Conservation (phyloP, 306 rosid species). For the Prunus mongolica region DNA sequence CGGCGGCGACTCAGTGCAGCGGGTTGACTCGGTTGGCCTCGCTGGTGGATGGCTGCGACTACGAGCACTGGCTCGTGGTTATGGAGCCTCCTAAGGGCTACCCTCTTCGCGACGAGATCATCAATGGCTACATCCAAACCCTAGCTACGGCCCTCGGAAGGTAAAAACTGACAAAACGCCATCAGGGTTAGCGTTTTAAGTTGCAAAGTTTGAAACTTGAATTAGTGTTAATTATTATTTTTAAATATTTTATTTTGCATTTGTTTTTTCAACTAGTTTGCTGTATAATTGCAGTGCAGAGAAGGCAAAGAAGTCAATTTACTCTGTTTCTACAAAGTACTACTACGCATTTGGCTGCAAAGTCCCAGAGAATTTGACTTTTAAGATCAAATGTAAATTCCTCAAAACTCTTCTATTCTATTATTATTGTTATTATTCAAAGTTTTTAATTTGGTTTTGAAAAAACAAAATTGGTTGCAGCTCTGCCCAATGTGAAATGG, state of each 20-base stretch:
- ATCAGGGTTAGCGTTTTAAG: not conserved
- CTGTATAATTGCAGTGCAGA: not conserved
- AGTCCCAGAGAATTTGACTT: constrained; percentile 6
- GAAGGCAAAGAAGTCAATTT: constrained; percentile 12
- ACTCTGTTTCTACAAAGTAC: constrained; percentile 10
- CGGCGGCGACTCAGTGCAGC: not conserved
- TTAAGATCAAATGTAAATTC: not conserved
- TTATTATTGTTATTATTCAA: not conserved
- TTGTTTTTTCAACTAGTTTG: not conserved
- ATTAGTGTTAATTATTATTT: no score
- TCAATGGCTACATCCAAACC: constrained; percentile 2
- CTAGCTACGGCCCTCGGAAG: constrained; percentile 1
- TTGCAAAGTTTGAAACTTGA: not conserved
- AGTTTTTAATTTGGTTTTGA: not conserved
- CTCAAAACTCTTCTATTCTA: not conserved
- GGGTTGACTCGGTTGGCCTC: not conserved
- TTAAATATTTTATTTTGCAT: not conserved
- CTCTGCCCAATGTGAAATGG: not conserved
- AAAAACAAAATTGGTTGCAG: not conserved
- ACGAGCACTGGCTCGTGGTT: not conserved
- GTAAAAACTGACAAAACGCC: not conserved
- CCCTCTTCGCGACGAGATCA: constrained; percentile 5
- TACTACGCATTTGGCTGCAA: constrained; percentile 15
- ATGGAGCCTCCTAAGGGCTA: not conserved
- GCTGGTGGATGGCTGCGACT: not conserved